phyloP scores from a whole-genome alignment of 257 asterid species.

The Nyctanthes arbortristis region DNA sequence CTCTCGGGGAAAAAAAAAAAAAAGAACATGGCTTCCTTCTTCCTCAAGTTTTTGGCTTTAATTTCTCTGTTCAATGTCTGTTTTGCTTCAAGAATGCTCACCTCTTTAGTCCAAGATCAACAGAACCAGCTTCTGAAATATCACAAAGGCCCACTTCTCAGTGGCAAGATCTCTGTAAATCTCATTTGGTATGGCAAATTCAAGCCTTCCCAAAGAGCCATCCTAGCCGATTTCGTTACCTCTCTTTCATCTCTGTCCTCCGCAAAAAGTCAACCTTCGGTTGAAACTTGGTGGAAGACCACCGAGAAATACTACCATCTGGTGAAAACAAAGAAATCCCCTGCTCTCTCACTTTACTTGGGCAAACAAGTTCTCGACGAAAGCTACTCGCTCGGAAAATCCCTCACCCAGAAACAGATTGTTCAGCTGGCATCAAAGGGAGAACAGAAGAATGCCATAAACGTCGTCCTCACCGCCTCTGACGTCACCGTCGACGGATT shows the following conservation, averaged over 20 bases:
- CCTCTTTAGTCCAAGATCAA: constrained; percentile 21
- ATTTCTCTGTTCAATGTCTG: constrained; percentile 28
- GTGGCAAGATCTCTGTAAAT: constrained; percentile 38
- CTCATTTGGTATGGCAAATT: constrained; percentile 49
- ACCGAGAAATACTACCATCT: constrained; percentile 39
- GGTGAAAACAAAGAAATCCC: constrained; percentile 34
- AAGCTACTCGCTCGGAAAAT: constrained; percentile 38
- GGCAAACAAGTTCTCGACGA: constrained; percentile 30
- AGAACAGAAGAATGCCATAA: constrained; percentile 22
- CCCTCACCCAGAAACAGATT: constrained; percentile 29
- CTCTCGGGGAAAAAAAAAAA: background rate
- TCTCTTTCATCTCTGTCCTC: constrained; percentile 29
- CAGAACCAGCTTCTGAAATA: constrained; percentile 28
- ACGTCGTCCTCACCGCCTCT: constrained; percentile 38
- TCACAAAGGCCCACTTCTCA: constrained; percentile 49
- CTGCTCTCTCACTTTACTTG: constrained; percentile 18
- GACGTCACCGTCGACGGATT: constrained; percentile 48
- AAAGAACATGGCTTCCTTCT: constrained; percentile 29
- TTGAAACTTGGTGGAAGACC: constrained; percentile 48
- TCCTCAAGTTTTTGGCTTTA: constrained; percentile 26
- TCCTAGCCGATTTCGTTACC: constrained; percentile 37
- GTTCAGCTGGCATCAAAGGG: constrained; percentile 29
- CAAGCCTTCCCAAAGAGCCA: constrained; percentile 35
- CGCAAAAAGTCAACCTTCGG: constrained; percentile 35
- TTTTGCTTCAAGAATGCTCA: constrained; percentile 35